Evolutionary conservation across 768 basidiomycete genomes (phyloP).

Genomic region (Coprinopsis cinerea): DNA sequence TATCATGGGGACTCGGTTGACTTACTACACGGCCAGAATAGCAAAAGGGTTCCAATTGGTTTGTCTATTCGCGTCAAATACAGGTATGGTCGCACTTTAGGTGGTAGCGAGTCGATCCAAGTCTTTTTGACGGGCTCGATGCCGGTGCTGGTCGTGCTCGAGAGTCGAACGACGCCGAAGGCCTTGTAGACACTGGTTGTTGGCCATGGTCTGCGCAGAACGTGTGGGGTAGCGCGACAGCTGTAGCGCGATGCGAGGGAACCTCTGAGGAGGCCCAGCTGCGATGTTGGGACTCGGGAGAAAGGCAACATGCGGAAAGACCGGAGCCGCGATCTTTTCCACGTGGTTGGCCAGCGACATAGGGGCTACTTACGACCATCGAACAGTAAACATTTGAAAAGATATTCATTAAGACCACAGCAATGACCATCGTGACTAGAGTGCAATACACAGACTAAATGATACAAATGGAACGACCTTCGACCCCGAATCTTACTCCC

Average conservation of each 20-base stretch:
- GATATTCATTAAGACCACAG: no score
- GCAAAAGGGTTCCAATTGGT: slow-evolving; percentile 86
- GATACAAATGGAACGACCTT: slow-evolving; percentile 2
- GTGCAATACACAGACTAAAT: not conserved
- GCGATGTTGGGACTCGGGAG: slow-evolving; percentile 1
- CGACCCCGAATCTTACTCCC: slow-evolving; percentile 41
- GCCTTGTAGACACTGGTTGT: not conserved
- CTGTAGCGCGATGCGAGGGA: not conserved
- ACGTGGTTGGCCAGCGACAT: no score
- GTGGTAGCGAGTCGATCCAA: slow-evolving; percentile 68
- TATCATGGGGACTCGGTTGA: slow-evolving; percentile 14
- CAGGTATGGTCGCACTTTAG: slow-evolving; percentile 66
- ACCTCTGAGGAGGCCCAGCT: not conserved
- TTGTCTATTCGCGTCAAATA: slow-evolving; percentile 90
- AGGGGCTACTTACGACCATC: no score
- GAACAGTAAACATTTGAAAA: no score
- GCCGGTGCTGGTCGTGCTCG: not conserved
- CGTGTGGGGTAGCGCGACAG: not conserved
- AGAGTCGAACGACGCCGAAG: not conserved
- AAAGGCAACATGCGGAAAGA: slow-evolving; percentile 1
- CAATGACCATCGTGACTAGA: not conserved
- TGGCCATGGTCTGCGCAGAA: not conserved
- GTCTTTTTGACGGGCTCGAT: slow-evolving; percentile 16
- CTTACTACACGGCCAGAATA: slow-evolving; percentile 93
- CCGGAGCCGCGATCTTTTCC: no score